Percentiles rank a stretch among this genome's conserved stretches.
Evolutionary conservation across 305 asterid species (phyloP).

Genomic region (Fraxinus sp.): DNA sequence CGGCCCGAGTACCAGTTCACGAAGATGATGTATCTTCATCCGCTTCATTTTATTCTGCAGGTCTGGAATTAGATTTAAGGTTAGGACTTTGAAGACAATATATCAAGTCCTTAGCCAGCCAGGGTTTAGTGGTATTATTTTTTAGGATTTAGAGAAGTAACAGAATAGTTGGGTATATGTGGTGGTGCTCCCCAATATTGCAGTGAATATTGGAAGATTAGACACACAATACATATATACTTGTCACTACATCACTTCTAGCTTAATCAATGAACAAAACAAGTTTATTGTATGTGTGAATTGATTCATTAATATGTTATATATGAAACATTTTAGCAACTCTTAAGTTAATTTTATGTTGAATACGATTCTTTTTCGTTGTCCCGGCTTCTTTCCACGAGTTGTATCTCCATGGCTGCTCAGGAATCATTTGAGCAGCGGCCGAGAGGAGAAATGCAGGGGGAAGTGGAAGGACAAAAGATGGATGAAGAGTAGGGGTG

Average conservation of each 20-base stretch:
- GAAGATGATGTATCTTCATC: neutral
- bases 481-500: neutral
- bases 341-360: neutral
- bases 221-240: neutral
- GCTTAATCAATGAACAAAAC: neutral
- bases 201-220: neutral
- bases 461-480: neutral
- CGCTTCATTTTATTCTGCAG: neutral
- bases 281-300: neutral
- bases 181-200: neutral
- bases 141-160: neutral
- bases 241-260: neutral
- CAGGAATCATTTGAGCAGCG: neutral
- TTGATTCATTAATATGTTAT: neutral
- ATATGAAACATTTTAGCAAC: neutral
- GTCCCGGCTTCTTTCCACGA: neutral
- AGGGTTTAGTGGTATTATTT: neutral
- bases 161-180: neutral
- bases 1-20: neutral
- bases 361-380: no score
- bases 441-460: neutral
- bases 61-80: neutral
- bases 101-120: neutral
- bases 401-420: neutral
- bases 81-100: neutral